phyloP scores from a whole-genome alignment of 2,329 filamentous ascomycete genomes.

The Beauveria medogensis region DNA sequence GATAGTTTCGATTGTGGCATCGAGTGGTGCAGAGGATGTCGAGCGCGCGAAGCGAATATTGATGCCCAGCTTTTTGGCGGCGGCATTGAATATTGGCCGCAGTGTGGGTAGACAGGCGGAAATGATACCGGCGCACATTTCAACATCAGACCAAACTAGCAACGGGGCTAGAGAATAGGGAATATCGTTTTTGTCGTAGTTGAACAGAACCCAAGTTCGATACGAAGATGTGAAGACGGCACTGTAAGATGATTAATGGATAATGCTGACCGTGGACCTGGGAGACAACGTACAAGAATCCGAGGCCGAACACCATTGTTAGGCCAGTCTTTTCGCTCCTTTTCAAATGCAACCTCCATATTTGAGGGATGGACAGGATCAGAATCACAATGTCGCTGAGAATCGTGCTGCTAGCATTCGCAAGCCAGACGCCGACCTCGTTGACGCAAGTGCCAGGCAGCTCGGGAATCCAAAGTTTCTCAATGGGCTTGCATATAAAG shows the following conservation, averaged over 20 bases:
- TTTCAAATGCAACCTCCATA: constrained; percentile 35
- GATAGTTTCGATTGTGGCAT: constrained; percentile 1
- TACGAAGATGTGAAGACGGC: constrained; percentile 41
- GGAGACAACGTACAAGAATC: constrained; percentile 31
- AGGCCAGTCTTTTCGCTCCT: constrained; percentile 35
- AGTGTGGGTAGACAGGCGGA: constrained; percentile 46
- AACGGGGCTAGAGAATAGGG: constrained; percentile 39
- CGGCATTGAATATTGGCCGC: constrained; percentile 32
- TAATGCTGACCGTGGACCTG: neutral
- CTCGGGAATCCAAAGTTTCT: constrained; percentile 39
- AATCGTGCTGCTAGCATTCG: constrained; percentile 40
- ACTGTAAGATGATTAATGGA: constrained; percentile 16
- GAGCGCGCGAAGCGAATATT: neutral
- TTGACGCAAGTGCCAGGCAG: constrained; percentile 40
- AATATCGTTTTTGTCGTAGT: constrained; percentile 31
- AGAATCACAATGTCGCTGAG: constrained; percentile 38
- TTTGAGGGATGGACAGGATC: constrained; percentile 34
- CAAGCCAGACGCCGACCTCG: constrained; percentile 41
- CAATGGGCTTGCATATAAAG: constrained; percentile 43
- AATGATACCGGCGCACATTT: constrained; percentile 42
- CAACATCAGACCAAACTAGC: constrained; percentile 40
- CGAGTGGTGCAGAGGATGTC: neutral
- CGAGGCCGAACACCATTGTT: constrained; percentile 35
- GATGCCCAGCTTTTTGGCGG: constrained; percentile 7
- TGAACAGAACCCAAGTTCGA: constrained; percentile 38